Percentiles rank a stretch among this genome's conserved stretches.
Conservation (phyloP, 768 basidiomycete genomes). For the Hypsizygus marmoreus region DNA sequence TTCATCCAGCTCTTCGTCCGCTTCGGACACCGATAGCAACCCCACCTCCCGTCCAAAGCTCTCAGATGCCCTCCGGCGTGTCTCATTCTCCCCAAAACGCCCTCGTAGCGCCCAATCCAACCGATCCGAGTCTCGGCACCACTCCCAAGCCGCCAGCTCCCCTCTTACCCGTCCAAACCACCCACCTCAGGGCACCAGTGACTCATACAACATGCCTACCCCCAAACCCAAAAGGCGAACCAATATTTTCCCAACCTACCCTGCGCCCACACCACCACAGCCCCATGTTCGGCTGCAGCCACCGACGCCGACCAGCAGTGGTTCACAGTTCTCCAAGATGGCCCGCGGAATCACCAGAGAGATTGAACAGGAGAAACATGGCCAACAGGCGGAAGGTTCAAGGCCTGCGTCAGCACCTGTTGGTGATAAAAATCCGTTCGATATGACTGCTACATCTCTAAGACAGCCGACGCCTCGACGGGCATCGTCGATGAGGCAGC, state of each 20-base stretch:
- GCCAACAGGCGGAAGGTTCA: slow-evolving; percentile 9
- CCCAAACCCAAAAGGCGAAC: slow-evolving; percentile 34
- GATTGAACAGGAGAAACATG: slow-evolving; percentile 35
- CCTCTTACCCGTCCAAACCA: slow-evolving; percentile 21
- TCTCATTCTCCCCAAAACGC: slow-evolving; percentile 76
- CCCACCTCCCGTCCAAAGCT: slow-evolving; percentile 60
- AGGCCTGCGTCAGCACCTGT: slow-evolving; percentile 10
- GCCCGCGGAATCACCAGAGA: slow-evolving; percentile 59
- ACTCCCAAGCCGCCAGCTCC: slow-evolving; percentile 21
- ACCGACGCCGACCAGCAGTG: slow-evolving; percentile 57
- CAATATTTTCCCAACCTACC: slow-evolving; percentile 28
- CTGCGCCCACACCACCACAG: slow-evolving; percentile 28
- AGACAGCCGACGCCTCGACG: slow-evolving; percentile 24
- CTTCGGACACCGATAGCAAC: slow-evolving; percentile 53
- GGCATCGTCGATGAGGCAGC: slow-evolving; percentile 17
- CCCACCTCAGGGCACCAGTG: slow-evolving; percentile 5
- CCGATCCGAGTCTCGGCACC: slow-evolving; percentile 8
- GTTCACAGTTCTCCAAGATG: slow-evolving; percentile 62
- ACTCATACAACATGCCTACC: slow-evolving; percentile 24
- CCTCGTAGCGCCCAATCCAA: slow-evolving; percentile 51
- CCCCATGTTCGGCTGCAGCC: slow-evolving; percentile 58
- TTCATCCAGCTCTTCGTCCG: slow-evolving; percentile 48
- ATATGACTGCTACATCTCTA: slow-evolving; percentile 23
- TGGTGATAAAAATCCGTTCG: slow-evolving; percentile 39
- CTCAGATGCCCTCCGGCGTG: slow-evolving; percentile 68